Base-by-base conservation (phyloP, 805 yeast species). In the Candida sphagnicola region DNA sequence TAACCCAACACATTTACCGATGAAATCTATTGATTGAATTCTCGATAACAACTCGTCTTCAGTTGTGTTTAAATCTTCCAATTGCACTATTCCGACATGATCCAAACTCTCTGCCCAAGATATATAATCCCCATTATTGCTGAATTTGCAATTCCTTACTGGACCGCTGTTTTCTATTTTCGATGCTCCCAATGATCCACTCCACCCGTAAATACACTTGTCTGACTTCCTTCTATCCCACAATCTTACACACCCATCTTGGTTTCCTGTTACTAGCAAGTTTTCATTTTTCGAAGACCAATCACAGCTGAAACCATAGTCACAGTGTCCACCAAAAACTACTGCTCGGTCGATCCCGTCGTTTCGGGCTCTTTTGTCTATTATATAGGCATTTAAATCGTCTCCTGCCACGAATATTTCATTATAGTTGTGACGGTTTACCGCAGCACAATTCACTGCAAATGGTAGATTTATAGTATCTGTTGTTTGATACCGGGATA, bases 101-200 rank as follows among this genome's bases (percentile, higher is more conserved):
- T 80, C 85, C 37, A 77, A 62, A 25, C 78, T 70, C 47, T 80
- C 85, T 3, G 80, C 80, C 70, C 79, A 75, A 10, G 72, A 65
- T 8, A 80, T 47, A 42, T 57, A 66, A 8, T 65, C 62, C 2
- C 82, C 77, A 11, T 53, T 51, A 8, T 57, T 48, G 49, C 75
- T 73, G 49, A 77, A 78, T 43, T 65, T 65, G 42, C 79, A 65
- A 45, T 76, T 74, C 29, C 84, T 53, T 8, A 78, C 70, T 1
- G 82, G 78, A 0, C 77, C 79, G 3, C 67, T 59, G n/a, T 53
- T 41, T 2, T 48, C 50, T 1, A 59, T 14, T 14, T 39, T 29
- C 14, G 41, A 26, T 35, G 49, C 26, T 25, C 71, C 60, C 40
- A 57, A 35, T 30, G 68, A 51, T 32, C 71, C 59, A 47, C 49